Percentiles rank a stretch among this genome's conserved stretches.
Conservation (phyloP, 805 yeast genomes). For the Candida cerambycidarum region DNA sequence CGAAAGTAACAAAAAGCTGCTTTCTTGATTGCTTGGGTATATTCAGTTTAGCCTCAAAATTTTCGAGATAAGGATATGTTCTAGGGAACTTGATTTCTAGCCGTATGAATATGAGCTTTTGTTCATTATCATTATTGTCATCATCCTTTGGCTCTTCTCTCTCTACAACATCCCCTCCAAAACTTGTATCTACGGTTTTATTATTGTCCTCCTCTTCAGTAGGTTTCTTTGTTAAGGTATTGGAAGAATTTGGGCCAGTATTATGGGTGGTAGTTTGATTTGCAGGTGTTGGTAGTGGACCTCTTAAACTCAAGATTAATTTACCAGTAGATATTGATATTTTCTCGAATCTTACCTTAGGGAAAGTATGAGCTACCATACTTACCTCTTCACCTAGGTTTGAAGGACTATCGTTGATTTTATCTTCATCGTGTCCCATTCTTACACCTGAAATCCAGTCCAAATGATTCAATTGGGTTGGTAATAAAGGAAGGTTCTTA, state of each 20-base stretch:
- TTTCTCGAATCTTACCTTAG: conserved; percentile 80
- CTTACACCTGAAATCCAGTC: conserved; percentile 94
- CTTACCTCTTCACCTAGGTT: conserved; percentile 92
- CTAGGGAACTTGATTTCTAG: conserved; percentile 69
- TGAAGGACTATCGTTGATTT: conserved; percentile 37
- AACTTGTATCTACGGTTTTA: not conserved
- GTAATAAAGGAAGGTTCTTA: conserved; percentile 11
- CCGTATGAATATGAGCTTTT: conserved; percentile 59
- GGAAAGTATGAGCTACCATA: conserved; percentile 82
- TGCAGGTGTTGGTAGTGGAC: conserved; percentile 36
- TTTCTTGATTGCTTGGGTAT: conserved; percentile 21
- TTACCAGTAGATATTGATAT: conserved; percentile 87
- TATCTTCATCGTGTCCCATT: conserved; percentile 50
- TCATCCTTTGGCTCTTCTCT: conserved; percentile 1
- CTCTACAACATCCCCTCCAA: not conserved
- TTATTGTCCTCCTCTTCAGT: conserved; percentile 1
- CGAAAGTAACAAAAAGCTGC: conserved; percentile 39
- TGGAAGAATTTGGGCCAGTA: not conserved
- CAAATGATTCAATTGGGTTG: conserved; percentile 57
- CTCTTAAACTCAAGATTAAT: conserved; percentile 72
- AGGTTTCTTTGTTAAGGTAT: not conserved
- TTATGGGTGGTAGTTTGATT: not conserved
- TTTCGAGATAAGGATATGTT: conserved; percentile 64
- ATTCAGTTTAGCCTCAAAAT: conserved; percentile 21
- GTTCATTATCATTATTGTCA: conserved; percentile 23